These are phyloP conservation scores for Periconia sp. DNA, from an alignment of 2,329 filamentous ascomycete genomes.

Conservation along the genomic window DNA sequence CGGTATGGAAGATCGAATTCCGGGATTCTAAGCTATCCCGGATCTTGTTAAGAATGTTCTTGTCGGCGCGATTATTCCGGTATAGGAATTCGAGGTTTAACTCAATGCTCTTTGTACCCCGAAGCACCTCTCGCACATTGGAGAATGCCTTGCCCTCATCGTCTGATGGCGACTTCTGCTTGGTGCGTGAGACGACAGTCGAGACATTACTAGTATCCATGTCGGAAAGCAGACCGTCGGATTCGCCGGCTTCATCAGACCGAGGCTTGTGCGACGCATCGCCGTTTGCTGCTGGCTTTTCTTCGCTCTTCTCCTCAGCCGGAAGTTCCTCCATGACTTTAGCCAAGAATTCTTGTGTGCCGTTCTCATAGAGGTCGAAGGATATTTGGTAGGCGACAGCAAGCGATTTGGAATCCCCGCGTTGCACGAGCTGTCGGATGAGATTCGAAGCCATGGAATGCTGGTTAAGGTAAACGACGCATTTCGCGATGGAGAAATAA, in stretches of 20 bases:
- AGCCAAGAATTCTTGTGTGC: conserved; percentile 92
- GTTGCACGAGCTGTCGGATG: conserved; percentile 79
- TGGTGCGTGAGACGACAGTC: conserved; percentile 52
- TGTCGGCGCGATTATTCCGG: conserved; percentile 91
- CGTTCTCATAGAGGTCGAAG: conserved; percentile 98
- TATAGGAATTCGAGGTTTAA: conserved; percentile 96
- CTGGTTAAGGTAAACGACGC: conserved; percentile 93
- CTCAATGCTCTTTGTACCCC: conserved; percentile 91
- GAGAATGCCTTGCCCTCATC: conserved; percentile 62
- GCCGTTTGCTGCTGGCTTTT: conserved; percentile 50
- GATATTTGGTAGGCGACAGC: conserved; percentile 96
- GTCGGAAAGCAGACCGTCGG: conserved; percentile 64
- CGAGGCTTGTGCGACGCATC: conserved; percentile 40
- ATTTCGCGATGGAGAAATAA: conserved; percentile 98
- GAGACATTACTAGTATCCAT: conserved; percentile 60
- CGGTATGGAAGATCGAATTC: conserved; percentile 98
- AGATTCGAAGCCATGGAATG: conserved; percentile 89
- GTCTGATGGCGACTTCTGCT: conserved; percentile 51
- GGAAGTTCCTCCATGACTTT: conserved; percentile 87
- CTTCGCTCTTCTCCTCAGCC: conserved; percentile 57
- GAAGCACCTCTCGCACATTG: conserved; percentile 69
- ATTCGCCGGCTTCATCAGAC: conserved; percentile 60
- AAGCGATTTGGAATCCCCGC: conserved; percentile 77
- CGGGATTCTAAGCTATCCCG: conserved; percentile 93
- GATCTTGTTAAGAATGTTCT: conserved; percentile 92